phyloP scores from a whole-genome alignment of 225 moss, liverwort and hornwort genomes.

The Physcomitrellopsis africana region DNA sequence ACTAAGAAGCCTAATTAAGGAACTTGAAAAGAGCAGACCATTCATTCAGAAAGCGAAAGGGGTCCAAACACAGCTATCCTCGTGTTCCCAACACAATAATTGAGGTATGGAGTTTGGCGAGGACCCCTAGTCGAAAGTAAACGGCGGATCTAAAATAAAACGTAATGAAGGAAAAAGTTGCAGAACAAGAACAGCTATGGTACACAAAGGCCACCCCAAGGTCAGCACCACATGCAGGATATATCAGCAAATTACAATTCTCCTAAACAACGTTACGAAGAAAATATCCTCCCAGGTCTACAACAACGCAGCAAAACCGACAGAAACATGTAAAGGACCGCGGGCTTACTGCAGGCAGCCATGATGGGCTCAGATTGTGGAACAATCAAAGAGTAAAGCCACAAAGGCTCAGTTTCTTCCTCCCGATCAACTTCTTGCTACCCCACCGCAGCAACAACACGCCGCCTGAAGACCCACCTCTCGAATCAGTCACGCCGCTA shows the following conservation, averaged over 20 bases:
- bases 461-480: not conserved
- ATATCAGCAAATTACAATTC: constrained; percentile 14
- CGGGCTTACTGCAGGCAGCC: constrained; percentile 39
- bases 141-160: too few relatives aligned
- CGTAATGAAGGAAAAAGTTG: too few relatives aligned
- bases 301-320: not conserved
- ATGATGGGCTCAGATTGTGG: constrained; percentile 33
- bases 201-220: too few relatives aligned
- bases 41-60: too few relatives aligned
- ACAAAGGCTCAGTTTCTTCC: not conserved
- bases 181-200: too few relatives aligned
- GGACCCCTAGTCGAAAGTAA: too few relatives aligned
- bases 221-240: too few relatives aligned
- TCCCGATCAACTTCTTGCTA: not conserved
- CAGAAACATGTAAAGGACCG: constrained; percentile 12
- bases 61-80: too few relatives aligned
- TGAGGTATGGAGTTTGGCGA: too few relatives aligned
- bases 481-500: not conserved
- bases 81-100: too few relatives aligned
- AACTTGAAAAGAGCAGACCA: not conserved
- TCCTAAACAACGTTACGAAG: not conserved
- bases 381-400: not conserved
- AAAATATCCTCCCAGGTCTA: not conserved
- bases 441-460: not conserved
- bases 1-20: not conserved